Evolutionary conservation across 1,284 basidiomycete species (phyloP).

Genomic region (Phenoliferia sp.): DNA sequence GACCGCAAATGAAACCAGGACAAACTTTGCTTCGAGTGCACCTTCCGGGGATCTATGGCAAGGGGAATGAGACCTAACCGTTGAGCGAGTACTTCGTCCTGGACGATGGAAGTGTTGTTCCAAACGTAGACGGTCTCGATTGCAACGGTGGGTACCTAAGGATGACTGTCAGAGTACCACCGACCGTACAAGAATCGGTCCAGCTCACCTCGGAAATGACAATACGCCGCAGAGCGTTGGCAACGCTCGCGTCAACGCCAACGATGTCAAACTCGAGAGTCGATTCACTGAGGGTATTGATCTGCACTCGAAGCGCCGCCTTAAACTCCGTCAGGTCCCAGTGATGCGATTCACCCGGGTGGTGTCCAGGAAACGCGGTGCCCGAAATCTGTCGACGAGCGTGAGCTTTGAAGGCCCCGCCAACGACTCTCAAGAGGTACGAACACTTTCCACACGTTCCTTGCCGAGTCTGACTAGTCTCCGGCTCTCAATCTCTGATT

Average conservation of each 20-base stretch:
- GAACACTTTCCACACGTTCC: slow-evolving; percentile 31
- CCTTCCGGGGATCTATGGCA: slow-evolving; percentile 68
- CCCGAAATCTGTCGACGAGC: slow-evolving; percentile 58
- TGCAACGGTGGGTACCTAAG: slow-evolving; percentile 84
- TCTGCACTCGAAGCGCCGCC: slow-evolving; percentile 67
- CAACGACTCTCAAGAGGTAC: background rate
- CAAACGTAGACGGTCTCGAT: slow-evolving; percentile 90
- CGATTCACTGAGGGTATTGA: slow-evolving; percentile 71
- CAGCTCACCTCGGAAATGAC: slow-evolving; percentile 81
- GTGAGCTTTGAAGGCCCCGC: background rate
- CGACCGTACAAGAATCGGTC: background rate
- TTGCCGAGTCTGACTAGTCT: slow-evolving; percentile 25
- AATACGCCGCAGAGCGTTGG: slow-evolving; percentile 88
- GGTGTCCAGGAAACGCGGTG: slow-evolving; percentile 81
- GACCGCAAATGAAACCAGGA: background rate
- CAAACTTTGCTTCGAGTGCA: slow-evolving; percentile 46
- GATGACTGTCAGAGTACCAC: background rate
- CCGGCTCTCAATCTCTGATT: background rate
- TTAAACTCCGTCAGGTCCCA: slow-evolving; percentile 75
- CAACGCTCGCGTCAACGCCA: slow-evolving; percentile 92
- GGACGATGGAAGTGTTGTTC: slow-evolving; percentile 93
- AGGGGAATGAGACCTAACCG: slow-evolving; percentile 86
- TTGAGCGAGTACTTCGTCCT: slow-evolving; percentile 89
- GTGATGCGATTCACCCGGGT: slow-evolving; percentile 72
- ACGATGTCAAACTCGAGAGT: slow-evolving; percentile 92